Conservation (phyloP, 139 green algal genomes). For the Micromonas pusilla region DNA sequence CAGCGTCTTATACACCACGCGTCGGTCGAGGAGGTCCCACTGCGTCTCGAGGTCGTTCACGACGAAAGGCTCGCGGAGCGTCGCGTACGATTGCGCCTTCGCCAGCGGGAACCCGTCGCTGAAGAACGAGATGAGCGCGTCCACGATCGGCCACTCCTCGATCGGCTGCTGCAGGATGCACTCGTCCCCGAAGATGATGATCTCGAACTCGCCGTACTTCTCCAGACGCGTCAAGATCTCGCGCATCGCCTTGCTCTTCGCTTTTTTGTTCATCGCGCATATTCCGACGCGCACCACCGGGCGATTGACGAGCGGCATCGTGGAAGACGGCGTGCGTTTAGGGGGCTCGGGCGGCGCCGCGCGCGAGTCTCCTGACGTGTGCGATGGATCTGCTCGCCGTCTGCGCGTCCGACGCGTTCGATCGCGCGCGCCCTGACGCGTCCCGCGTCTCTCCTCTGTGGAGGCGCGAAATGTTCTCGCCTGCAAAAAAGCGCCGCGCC, state of each 20-base stretch:
- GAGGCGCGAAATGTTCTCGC: no score
- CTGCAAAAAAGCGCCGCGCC: no score
- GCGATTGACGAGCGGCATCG: not conserved
- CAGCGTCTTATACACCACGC: constrained; percentile 65
- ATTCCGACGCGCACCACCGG: constrained; percentile 12
- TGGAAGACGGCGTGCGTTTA: not conserved
- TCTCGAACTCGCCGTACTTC: constrained; percentile 43
- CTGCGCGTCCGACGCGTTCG: no score
- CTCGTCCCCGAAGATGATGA: constrained; percentile 84
- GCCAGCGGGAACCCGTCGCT: constrained; percentile 86
- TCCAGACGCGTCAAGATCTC: constrained; percentile 54
- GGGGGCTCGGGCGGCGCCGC: no score
- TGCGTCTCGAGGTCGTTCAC: constrained; percentile 88
- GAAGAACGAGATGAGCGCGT: constrained; percentile 89
- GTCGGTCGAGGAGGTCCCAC: constrained; percentile 77
- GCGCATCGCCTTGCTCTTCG: constrained; percentile 79
- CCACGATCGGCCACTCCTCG: constrained; percentile 81
- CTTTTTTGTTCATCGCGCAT: constrained; percentile 40
- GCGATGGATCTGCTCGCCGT: no score
- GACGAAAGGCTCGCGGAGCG: constrained; percentile 71
- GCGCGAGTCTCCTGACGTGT: no score
- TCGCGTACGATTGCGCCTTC: constrained; percentile 73
- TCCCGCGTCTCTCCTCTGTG: no score
- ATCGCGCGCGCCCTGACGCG: no score
- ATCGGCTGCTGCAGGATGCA: constrained; percentile 74